phyloP scores from a whole-genome alignment of 2,329 filamentous ascomycete species.

The Aspergillus melleus region DNA sequence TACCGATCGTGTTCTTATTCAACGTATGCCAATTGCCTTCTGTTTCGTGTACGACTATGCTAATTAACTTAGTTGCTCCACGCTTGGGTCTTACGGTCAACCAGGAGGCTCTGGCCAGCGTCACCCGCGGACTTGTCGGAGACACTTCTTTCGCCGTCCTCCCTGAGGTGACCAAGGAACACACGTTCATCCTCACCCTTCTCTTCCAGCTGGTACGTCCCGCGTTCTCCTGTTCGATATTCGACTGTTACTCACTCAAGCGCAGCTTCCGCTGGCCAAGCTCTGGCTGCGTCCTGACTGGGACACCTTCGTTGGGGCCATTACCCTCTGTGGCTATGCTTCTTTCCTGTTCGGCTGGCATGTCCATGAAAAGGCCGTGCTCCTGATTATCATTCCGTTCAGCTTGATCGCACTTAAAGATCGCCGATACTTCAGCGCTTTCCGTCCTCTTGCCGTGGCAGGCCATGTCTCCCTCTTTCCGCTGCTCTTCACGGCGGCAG shows the following conservation, averaged over 20 bases:
- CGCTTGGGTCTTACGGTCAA: slow-evolving; percentile 74
- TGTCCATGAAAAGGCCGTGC: slow-evolving; percentile 94
- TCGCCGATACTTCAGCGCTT: slow-evolving; percentile 85
- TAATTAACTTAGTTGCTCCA: slow-evolving; percentile 68
- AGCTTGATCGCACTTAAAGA: slow-evolving; percentile 88
- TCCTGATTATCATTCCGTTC: slow-evolving; percentile 93
- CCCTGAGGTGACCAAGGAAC: slow-evolving; percentile 76
- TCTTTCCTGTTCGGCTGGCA: slow-evolving; percentile 99
- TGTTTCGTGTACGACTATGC: slow-evolving; percentile 13
- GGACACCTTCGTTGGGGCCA: slow-evolving; percentile 84
- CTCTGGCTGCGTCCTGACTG: slow-evolving; percentile 79
- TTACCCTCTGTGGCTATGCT: slow-evolving; percentile 91
- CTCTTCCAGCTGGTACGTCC: slow-evolving; percentile 68
- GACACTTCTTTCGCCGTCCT: slow-evolving; percentile 93
- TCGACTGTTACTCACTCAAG: slow-evolving; percentile 19
- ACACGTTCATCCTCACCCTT: slow-evolving; percentile 80
- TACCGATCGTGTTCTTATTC: slow-evolving; percentile 77
- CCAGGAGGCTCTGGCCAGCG: slow-evolving; percentile 74
- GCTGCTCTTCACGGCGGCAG: slow-evolving; percentile 83
- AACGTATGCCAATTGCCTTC: slow-evolving; percentile 55
- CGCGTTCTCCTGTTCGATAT: not conserved
- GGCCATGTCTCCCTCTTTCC: slow-evolving; percentile 96
- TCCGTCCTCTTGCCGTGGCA: slow-evolving; percentile 85
- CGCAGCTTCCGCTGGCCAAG: slow-evolving; percentile 70
- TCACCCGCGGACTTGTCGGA: slow-evolving; percentile 88